Base-by-base conservation (phyloP, 176 grass and related monocot species). In the Eremochloa ophiuroides region DNA sequence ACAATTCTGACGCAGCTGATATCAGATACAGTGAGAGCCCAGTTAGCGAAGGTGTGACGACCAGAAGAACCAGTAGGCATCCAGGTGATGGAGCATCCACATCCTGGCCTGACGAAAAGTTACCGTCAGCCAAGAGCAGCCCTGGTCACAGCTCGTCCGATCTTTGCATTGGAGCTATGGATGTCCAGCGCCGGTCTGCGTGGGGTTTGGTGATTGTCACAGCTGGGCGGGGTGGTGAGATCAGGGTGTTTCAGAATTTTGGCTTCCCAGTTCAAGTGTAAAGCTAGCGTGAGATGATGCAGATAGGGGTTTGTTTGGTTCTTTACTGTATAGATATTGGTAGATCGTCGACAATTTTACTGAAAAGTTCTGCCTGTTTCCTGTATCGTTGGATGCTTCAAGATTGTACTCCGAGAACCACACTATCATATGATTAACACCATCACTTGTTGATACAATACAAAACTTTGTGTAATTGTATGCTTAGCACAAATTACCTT, bases 181-280 rank as follows among this genome's bases (percentile, higher is more conserved):
- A 88, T 65, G 63, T 89, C 61, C 85, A 87, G 63, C 80, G 84
- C 47, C 73, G 76, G 65, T 91, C 88, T 0, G 93, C 97, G 1
- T 99, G 97, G 97, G 97, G 97, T 30, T 42, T 99, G 93, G 93
- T 93, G 27, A 93, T 96, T 55, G 97, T 96, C 71, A 99, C 97
- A 0, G 97, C 97, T 2, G 91, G 92, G 58, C 62, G 77, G 8
- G 91, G 87, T 51, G 97, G 97, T 51, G 79, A 87, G 75, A 93
- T 99, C 41, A 83, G 87, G 75, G 89, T 93, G 70, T 96, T 95
- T 75, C 93, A 99, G 78, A 99, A 99, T 90, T 99, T 96, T 46
- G 97, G 97, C 43, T 99, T 99, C 79, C 93, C 97, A 7, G 87
- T 93, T 82, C 89, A 93, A 50, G 87, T 93, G 67, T 93, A 89